A percentile compares a stretch with the other conserved stretches of the same genome.
Conservation (phyloP, 2,329 filamentous ascomycete genomes). For the Colletotrichum euphorbiae region DNA sequence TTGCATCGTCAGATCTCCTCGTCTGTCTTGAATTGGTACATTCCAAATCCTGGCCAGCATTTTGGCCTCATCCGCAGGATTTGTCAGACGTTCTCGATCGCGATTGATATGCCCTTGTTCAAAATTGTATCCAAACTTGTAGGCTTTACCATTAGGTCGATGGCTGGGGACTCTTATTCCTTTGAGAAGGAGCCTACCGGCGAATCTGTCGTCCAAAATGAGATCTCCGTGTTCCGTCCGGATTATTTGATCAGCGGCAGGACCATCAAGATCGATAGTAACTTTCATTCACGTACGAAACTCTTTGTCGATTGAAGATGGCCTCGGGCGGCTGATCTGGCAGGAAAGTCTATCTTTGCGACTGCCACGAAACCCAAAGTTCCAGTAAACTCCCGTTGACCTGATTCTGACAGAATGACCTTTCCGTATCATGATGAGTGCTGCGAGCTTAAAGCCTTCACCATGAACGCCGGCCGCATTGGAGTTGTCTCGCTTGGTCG, state of each 20-base stretch:
- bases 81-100: not conserved
- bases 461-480: not conserved
- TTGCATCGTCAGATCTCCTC: not conserved
- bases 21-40: too few relatives aligned
- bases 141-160: rapidly evolving
- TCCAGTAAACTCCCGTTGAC: not conserved
- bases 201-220: not conserved
- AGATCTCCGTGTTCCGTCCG: not conserved
- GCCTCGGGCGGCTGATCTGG: not conserved
- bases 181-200: not conserved
- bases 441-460: not conserved
- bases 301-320: not conserved
- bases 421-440: not conserved
- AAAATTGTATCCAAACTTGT: not conserved
- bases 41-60: not conserved
- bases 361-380: not conserved
- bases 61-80: rapidly evolving
- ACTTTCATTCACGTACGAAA: not conserved
- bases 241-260: not conserved
- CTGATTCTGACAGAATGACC: not conserved
- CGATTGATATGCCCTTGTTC: not conserved
- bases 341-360: not conserved
- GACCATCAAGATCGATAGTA: not conserved
- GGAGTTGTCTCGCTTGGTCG: not conserved
- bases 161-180: not conserved